Percentiles rank a stretch among this genome's conserved stretches.
Conservation (phyloP, 208 protist species). For the Acanthamoeba divionensis region DNA sequence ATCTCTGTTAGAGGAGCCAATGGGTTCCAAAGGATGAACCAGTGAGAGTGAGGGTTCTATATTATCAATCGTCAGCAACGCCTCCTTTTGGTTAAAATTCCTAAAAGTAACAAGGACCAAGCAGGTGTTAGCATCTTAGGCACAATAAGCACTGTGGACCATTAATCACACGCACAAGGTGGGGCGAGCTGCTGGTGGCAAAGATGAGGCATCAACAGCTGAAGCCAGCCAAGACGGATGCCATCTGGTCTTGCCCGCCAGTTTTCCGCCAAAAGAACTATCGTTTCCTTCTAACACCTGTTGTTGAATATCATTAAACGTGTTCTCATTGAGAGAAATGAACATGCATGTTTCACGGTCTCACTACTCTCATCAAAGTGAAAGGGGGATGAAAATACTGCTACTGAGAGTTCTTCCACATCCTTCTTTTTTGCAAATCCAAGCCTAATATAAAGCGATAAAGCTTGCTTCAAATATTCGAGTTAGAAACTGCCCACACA, state of each 20-base stretch:
- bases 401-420: constrained; percentile 54
- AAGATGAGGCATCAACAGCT: background rate
- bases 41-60: background rate
- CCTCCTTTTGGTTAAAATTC: no score
- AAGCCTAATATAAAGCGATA: constrained; percentile 88
- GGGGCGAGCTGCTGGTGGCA: background rate
- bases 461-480: constrained; percentile 74
- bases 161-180: no score
- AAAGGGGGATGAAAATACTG: background rate
- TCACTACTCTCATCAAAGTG: no score
- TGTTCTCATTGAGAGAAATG: background rate
- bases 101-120: no score
- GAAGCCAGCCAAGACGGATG: constrained; percentile 59
- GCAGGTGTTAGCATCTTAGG: background rate
- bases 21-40: no score
- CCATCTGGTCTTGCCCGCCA: constrained; percentile 29
- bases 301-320: no score
- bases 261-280: no score
- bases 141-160: no score
- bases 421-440: constrained; percentile 87
- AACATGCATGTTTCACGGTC: no score
- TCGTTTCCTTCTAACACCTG: no score
- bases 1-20: no score
- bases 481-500: background rate
- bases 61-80: no score